Evolutionary conservation across 352 stramenopile genomes (phyloP), one percentile per base, ranked within the genome.

Genomic region (Phytophthora macrochlamydospora): DNA sequence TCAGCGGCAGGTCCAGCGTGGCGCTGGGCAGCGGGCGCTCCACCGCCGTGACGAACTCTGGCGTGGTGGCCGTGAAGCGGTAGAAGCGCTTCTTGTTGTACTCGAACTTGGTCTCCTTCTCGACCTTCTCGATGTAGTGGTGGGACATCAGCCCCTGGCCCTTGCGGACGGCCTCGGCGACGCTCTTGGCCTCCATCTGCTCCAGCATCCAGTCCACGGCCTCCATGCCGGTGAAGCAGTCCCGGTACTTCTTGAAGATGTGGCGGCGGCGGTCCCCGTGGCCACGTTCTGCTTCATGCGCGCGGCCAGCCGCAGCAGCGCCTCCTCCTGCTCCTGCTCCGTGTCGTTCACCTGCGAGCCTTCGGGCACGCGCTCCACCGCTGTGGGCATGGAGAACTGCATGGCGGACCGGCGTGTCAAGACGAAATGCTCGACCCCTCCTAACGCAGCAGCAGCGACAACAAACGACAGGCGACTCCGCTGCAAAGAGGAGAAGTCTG

Each of bases 151-250:
- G 65, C 7, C 78, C 80, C 70, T 93, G 83, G 51, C 85, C 85
- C 56, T 92, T 93, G 73, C 83, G 85, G n/a, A 93, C 82, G 35
- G 85, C 85, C 48, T 92, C 83, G 12, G 81, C 81, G 13, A 93
- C 83, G 13, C 81, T 91, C 68, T 90, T 91, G 73, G 83, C 85
- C 51, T 93, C 83, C 83, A 92, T 92, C 55, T 91, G 81, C 72
- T 93, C 83, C 40, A 93, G 81, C 85, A 93, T 93, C 85, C 85
- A 93, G 72, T 93, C 83, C 28, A 93, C 85, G 8, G 85, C 85
- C 46, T 93, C 85, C 85, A 93, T 93, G 49, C 85, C 85, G 29
- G 85, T 90, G 68, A 93, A 93, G 62, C 85, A 93, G 69, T 93
- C 83, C 1, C 79, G 59, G 68, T 91, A 93, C 54, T 90, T 91